Conservation (phyloP, 1,284 basidiomycete species). For the Apiotrichum akiyoshidainum region DNA sequence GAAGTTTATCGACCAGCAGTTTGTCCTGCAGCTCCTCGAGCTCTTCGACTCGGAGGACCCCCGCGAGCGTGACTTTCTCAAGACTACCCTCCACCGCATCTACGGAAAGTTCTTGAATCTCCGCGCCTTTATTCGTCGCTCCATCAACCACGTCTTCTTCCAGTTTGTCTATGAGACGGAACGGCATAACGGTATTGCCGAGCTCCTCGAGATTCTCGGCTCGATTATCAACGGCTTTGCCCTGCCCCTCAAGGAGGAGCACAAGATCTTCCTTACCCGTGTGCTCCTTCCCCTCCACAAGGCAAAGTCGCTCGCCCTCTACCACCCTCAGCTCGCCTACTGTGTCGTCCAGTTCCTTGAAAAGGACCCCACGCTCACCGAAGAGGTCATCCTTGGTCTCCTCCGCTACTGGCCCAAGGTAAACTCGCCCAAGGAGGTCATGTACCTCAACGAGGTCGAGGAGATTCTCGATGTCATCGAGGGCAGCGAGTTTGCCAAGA, state of each 20-base stretch:
- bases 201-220: constrained; percentile 95
- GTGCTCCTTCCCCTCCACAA: constrained; percentile 98
- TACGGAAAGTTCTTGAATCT: constrained; percentile 99
- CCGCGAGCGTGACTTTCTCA: constrained; percentile 97
- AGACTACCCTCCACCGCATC: constrained; percentile 97
- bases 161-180: constrained; percentile 99
- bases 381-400: constrained; percentile 92
- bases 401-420: constrained; percentile 99
- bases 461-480: constrained; percentile 99
- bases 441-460: constrained; percentile 99
- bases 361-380: constrained; percentile 87
- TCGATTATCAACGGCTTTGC: constrained; percentile 99
- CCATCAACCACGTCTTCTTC: constrained; percentile 99
- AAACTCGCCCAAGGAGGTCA: constrained; percentile 99
- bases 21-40: constrained; percentile 94
- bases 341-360: constrained; percentile 99
- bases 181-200: constrained; percentile 98
- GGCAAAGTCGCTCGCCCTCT: constrained; percentile 92
- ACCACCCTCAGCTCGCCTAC: constrained; percentile 97
- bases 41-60: constrained; percentile 99
- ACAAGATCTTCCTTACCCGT: constrained; percentile 95
- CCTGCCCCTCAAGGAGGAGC: constrained; percentile 95
- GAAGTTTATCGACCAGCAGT: constrained; percentile 93
- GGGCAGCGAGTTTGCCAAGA: constrained; percentile 93
- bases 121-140: constrained; percentile 95